These are phyloP conservation scores for Mangifera indica DNA, from an alignment of 345 rosid genomes.

Conservation along the genomic window DNA sequence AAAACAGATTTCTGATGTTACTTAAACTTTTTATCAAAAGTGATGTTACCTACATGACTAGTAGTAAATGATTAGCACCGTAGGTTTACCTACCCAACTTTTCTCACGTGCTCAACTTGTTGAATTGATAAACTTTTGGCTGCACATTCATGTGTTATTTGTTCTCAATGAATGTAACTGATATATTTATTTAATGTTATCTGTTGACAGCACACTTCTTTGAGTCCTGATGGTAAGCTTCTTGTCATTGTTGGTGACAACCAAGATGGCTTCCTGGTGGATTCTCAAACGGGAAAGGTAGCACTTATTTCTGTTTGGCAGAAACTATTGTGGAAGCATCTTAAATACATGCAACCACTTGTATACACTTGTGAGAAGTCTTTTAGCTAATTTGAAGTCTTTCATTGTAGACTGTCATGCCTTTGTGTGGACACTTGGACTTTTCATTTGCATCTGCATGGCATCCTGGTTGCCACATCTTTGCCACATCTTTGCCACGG, in stretches of 20 bases:
- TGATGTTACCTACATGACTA: background rate
- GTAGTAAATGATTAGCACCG: background rate
- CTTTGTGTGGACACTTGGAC: constrained; percentile 53
- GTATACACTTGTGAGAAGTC: background rate
- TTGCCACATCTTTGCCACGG: constrained; percentile 56
- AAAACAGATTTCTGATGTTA: constrained; percentile 5
- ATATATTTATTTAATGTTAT: background rate
- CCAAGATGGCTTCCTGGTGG: constrained; percentile 46
- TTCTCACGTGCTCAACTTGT: background rate
- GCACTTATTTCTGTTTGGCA: background rate
- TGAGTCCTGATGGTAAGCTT: constrained; percentile 55
- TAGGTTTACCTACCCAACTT: background rate
- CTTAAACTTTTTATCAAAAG: background rate
- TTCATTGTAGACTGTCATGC: constrained; percentile 36
- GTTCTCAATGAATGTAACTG: background rate
- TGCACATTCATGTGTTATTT: background rate
- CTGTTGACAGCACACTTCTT: constrained; percentile 44
- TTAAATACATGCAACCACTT: background rate
- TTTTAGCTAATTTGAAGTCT: constrained; percentile 19
- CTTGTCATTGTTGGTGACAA: constrained; percentile 53
- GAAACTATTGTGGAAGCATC: background rate
- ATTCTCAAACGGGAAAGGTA: constrained; percentile 54
- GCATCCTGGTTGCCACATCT: constrained; percentile 54
- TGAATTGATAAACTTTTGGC: background rate
- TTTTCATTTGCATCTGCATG: constrained; percentile 67